Evolutionary conservation across 805 yeast species (phyloP), one percentile per base, ranked within the genome.

Genomic region (Teunomyces panamensis): DNA sequence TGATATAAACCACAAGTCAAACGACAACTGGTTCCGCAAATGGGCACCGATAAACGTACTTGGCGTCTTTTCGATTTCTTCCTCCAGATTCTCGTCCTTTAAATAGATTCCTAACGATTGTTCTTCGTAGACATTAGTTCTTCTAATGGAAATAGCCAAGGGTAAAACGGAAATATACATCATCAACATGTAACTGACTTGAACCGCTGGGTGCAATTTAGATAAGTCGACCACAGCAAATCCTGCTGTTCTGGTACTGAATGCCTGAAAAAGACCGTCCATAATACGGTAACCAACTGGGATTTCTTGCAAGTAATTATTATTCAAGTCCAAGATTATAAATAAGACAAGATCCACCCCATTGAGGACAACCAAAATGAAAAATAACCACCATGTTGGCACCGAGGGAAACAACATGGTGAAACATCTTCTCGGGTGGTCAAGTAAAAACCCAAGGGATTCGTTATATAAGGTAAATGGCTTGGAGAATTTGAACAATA

Each of bases 151-250:
- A 54, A 94, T 94, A 29, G 99, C 99, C 56, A 94, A 73, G 1
- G 99, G 99, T 62, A 91, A 75, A 39, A 92, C 97, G 11, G 98
- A 92, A 26, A 94, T 90, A 69, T 94, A 94, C 99, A 94, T 94
- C 98, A 94, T 92, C 50, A 94, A 78, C 83, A 89, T 78, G 64
- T 94, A 94, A 56, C 94, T 83, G 27, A 94, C 96, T 64, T 90
- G 96, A 44, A 92, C 88, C 0, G 96, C 94, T 0, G 97, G 94
- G 59, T 90, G 94, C 39, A 94, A 72, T 36, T 65, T 62, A 2
- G 89, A 70, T 34, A 94, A 67, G 61, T 85, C 82, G 24, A 91
- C 80, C 34, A 87, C 85, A 0, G 87, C 56, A 55, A 94, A 85
- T 0, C 99, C 99, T 0, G 96, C 96, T 1, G 98, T 94, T 72